Evolutionary conservation across 805 yeast species (phyloP).

Genomic region (Saccharomycopsis microspora): DNA sequence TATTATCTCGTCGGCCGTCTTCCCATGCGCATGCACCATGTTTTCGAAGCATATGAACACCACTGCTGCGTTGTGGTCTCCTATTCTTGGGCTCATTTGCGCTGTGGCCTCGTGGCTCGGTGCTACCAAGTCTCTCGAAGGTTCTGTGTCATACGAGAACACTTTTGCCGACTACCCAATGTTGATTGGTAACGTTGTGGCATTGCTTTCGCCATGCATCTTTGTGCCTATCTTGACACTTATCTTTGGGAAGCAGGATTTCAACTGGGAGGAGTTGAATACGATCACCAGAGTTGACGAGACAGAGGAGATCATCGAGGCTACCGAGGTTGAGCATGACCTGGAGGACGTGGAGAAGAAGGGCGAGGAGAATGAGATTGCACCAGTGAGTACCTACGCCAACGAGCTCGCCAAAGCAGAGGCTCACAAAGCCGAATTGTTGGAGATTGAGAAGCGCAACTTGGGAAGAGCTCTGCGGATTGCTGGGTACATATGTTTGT

Average conservation of each 20-base stretch:
- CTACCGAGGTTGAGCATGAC: slow-evolving; percentile 23
- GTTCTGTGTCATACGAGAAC: slow-evolving; percentile 33
- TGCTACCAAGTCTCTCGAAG: slow-evolving; percentile 33
- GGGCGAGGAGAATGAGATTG: slow-evolving; percentile 1
- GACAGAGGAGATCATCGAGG: slow-evolving; percentile 46
- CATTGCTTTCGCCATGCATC: slow-evolving; percentile 60
- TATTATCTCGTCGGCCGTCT: slow-evolving; percentile 76
- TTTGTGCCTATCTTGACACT: slow-evolving; percentile 56
- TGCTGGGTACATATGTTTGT: slow-evolving; percentile 50
- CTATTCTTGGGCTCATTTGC: slow-evolving; percentile 63
- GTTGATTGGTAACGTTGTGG: slow-evolving; percentile 83
- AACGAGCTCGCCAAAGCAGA: slow-evolving; percentile 10
- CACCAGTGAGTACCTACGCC: slow-evolving; percentile 12
- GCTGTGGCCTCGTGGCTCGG: slow-evolving; percentile 66
- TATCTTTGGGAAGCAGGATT: slow-evolving; percentile 57
- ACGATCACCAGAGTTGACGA: slow-evolving; percentile 59
- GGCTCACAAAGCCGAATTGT: slow-evolving; percentile 18
- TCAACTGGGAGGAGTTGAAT: slow-evolving; percentile 59
- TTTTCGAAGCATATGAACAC: slow-evolving; percentile 55
- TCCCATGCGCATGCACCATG: slow-evolving; percentile 60
- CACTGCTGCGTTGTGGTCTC: slow-evolving; percentile 63
- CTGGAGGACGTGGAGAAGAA: slow-evolving; percentile 3
- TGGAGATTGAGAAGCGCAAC: slow-evolving; percentile 39
- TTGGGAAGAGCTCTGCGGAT: slow-evolving; percentile 47
- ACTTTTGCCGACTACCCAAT: slow-evolving; percentile 83